Conservation (phyloP, 1,284 basidiomycete species). For the Sporisorium sorghi region DNA sequence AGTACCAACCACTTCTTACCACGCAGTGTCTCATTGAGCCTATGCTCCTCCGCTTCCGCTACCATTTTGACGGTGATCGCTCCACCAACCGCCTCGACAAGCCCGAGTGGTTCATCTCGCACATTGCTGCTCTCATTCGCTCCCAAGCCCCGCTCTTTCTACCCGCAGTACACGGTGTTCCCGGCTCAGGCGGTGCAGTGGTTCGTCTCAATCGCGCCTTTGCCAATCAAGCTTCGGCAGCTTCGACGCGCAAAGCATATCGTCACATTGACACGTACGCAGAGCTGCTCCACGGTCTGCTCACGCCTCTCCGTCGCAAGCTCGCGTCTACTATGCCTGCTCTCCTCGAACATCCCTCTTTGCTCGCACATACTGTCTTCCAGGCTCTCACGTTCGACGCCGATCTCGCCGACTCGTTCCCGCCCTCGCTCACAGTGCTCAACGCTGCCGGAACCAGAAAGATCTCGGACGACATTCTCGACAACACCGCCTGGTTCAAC, state of each 20-base stretch:
- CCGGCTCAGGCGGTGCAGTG: conserved; percentile 23
- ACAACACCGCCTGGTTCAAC: conserved; percentile 86
- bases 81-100: conserved; percentile 91
- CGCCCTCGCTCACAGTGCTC: conserved; percentile 51
- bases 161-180: conserved; percentile 68
- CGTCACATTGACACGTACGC: conserved; percentile 52
- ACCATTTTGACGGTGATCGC: conserved; percentile 89
- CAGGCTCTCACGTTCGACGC: conserved; percentile 90
- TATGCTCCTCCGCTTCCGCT: conserved; percentile 88
- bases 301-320: conserved; percentile 58
- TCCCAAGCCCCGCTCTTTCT: conserved; percentile 76
- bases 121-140: conserved; percentile 78
- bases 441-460: conserved; percentile 31
- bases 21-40: conserved; percentile 86
- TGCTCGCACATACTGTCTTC: conserved; percentile 94
- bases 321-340: conserved; percentile 74
- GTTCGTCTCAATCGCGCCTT: conserved; percentile 16
- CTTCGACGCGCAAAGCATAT: conserved; percentile 74
- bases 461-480: conserved; percentile 79
- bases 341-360: conserved; percentile 80
- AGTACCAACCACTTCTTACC: conserved; percentile 60
- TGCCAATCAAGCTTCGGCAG: conserved; percentile 83
- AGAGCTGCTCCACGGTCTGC: conserved; percentile 61
- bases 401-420: conserved; percentile 73
- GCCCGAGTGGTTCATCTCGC: conserved; percentile 97